phyloP scores from a whole-genome alignment of 345 rosid genomes.

The Brassica nigra region DNA sequence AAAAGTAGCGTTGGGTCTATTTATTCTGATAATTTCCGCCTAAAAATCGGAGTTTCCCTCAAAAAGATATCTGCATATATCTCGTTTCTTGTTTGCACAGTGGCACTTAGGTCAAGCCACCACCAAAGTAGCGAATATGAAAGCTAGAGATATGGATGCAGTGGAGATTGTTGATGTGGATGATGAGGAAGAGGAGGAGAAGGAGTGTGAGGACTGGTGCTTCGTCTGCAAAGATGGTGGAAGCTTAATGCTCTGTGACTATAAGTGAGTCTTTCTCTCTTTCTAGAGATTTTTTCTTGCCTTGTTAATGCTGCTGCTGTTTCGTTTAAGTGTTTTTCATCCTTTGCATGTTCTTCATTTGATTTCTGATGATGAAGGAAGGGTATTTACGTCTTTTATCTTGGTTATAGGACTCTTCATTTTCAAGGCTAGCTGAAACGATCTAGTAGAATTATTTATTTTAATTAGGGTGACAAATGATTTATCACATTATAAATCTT shows the following conservation, averaged over 20 bases:
- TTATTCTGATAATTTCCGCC: background rate
- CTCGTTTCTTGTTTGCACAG: background rate
- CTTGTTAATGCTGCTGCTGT: slow-evolving; percentile 5
- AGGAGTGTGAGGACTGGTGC: slow-evolving; percentile 42
- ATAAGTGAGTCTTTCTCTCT: slow-evolving; percentile 22
- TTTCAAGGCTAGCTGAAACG: background rate
- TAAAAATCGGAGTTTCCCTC: background rate
- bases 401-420: background rate
- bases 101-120: background rate
- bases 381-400: slow-evolving; percentile 23
- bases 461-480: background rate
- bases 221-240: slow-evolving; percentile 46
- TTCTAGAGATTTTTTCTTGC: background rate
- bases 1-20: background rate
- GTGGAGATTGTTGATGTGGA: background rate
- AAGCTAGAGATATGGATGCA: background rate
- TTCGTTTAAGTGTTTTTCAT: background rate
- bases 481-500: background rate
- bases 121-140: background rate
- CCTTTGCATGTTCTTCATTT: slow-evolving; percentile 26
- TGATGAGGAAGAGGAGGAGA: slow-evolving; percentile 4
- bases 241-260: slow-evolving; percentile 34
- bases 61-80: background rate
- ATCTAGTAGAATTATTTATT: background rate
- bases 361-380: slow-evolving; percentile 1